Evolutionary conservation across 1,139 yeast genomes (phyloP).

Genomic region (Hyphopichia fennica): DNA sequence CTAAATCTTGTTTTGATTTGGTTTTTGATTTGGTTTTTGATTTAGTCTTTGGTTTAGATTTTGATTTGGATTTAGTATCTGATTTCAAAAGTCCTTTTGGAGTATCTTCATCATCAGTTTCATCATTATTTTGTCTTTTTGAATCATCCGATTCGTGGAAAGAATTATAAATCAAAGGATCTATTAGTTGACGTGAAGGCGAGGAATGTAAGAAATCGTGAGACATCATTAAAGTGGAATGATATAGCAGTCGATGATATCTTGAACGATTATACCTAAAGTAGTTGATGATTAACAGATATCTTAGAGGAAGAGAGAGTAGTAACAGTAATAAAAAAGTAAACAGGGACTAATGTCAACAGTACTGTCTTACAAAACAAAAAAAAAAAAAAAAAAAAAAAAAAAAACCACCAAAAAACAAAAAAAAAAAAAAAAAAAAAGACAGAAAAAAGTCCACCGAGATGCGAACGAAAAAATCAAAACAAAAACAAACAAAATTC

Average conservation of each 20-base stretch:
- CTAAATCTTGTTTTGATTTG: conserved; percentile 1
- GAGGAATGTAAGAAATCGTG: conserved; percentile 36
- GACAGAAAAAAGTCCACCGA: neutral
- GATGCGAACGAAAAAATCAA: neutral
- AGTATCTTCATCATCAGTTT: neutral
- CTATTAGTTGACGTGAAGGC: conserved; percentile 30
- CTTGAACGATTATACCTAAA: no score
- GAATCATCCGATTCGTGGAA: conserved; percentile 10
- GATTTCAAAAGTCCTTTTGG: no score
- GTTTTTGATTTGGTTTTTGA: conserved; percentile 3
- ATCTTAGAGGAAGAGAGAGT: neutral
- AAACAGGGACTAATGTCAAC: neutral
- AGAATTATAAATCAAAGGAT: conserved; percentile 25
- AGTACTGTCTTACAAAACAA: no score
- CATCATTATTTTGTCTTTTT: conserved; percentile 6
- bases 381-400: no score
- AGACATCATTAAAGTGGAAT: conserved; percentile 20
- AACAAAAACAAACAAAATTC: neutral
- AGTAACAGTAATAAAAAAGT: neutral
- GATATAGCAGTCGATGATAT: neutral
- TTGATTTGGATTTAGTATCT: neutral
- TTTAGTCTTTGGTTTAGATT: conserved; percentile 6
- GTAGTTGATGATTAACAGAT: neutral
- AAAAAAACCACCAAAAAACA: no score
- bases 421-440: neutral